phyloP scores from a whole-genome alignment of 2,329 filamentous ascomycete species.

The Lasiodiplodia hormozganensis region DNA sequence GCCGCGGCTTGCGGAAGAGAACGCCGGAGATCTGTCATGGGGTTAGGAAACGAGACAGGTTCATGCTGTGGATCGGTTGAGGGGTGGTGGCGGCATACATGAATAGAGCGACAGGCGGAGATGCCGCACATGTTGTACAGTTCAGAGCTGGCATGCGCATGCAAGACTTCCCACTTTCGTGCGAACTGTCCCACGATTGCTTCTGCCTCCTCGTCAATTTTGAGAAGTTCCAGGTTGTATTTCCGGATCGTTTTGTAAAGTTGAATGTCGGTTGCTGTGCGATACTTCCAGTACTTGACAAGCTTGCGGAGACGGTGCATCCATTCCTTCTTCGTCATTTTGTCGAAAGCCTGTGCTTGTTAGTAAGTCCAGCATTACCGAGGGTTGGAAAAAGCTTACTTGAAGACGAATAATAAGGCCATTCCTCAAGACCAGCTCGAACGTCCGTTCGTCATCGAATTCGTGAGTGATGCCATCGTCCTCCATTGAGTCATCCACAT shows the following conservation, averaged over 20 bases:
- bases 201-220: conserved; percentile 71
- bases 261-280: conserved; percentile 62
- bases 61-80: neutral
- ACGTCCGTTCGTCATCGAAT: conserved; percentile 63
- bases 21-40: conserved; percentile 59
- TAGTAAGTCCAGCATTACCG: neutral
- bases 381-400: conserved; percentile 39
- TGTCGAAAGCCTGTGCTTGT: conserved; percentile 56
- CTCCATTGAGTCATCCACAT: conserved; percentile 52
- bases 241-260: conserved; percentile 64
- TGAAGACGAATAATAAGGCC: conserved; percentile 67
- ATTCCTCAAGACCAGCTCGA: conserved; percentile 69
- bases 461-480: conserved; percentile 62
- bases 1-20: conserved; percentile 69
- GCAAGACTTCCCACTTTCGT: conserved; percentile 71
- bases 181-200: conserved; percentile 71
- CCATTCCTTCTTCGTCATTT: conserved; percentile 66
- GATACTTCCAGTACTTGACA: conserved; percentile 67
- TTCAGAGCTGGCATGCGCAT: conserved; percentile 67
- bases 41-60: neutral
- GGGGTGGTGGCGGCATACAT: conserved; percentile 37
- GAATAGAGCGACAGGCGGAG: conserved; percentile 66
- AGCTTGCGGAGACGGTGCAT: conserved; percentile 63
- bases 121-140: conserved; percentile 75
- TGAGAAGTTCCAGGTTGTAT: conserved; percentile 64